Evolutionary conservation across 768 basidiomycete genomes (phyloP).

Genomic region (Lactifluus pinguis): DNA sequence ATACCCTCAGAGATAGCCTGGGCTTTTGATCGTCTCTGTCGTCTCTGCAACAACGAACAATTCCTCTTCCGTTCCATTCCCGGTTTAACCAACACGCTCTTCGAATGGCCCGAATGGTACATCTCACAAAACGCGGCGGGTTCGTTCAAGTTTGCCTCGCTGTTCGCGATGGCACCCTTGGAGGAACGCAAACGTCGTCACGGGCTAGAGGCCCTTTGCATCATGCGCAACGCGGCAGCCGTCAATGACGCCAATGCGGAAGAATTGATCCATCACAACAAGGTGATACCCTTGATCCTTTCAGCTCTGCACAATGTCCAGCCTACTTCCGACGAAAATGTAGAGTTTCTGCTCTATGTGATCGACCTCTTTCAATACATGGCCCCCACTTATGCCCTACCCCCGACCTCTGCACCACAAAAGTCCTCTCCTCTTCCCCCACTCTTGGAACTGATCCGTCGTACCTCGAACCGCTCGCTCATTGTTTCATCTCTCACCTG

Average conservation of each 20-base stretch:
- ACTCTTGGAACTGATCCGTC: conserved; percentile 44
- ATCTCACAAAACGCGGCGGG: conserved; percentile 29
- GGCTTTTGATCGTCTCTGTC: conserved; percentile 81
- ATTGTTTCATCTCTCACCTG: conserved; percentile 57
- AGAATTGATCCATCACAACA: conserved; percentile 48
- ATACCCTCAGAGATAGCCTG: conserved; percentile 77
- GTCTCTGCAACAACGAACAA: conserved; percentile 69
- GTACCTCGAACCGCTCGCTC: conserved; percentile 64
- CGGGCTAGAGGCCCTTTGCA: conserved; percentile 77
- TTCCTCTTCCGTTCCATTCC: conserved; percentile 66
- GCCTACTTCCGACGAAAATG: conserved; percentile 52
- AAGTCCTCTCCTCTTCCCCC: conserved; percentile 45
- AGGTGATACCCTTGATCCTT: conserved; percentile 58
- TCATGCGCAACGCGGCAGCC: conserved; percentile 80
- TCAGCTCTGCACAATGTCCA: conserved; percentile 56
- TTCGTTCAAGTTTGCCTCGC: conserved; percentile 15
- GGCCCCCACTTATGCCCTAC: conserved; percentile 36
- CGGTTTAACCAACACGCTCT: conserved; percentile 73
- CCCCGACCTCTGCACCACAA: conserved; percentile 25
- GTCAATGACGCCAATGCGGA: conserved; percentile 56
- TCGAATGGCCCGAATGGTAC: conserved; percentile 87
- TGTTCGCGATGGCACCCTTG: conserved; percentile 51
- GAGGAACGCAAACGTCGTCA: conserved; percentile 52
- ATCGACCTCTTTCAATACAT: conserved; percentile 66
- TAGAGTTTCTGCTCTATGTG: conserved; percentile 62